phyloP scores from a whole-genome alignment of 768 basidiomycete genomes.

The Rhodotorula babjevae region DNA sequence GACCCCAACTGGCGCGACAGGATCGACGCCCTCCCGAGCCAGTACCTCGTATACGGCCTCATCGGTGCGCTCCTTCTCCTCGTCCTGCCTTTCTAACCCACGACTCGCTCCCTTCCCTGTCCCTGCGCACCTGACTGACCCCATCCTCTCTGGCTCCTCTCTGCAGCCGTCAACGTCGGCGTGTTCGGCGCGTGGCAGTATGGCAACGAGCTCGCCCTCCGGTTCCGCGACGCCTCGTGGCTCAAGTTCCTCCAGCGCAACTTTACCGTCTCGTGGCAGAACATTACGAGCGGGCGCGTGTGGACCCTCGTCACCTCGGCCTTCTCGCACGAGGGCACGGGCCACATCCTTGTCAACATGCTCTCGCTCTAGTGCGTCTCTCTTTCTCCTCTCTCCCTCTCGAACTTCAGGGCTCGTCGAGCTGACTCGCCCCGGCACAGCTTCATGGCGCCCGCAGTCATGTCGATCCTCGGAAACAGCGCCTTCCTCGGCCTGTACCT shows the following conservation, averaged over 20 bases:
- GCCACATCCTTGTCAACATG: slow-evolving; percentile 29
- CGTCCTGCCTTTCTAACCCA: no score
- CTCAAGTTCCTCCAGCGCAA: slow-evolving; percentile 58
- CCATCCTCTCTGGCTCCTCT: no score
- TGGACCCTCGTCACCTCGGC: slow-evolving; percentile 68
- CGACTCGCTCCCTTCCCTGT: no score
- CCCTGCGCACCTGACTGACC: background rate
- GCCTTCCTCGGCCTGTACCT: slow-evolving; percentile 53
- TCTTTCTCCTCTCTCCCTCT: slow-evolving; percentile 46
- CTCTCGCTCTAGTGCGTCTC: slow-evolving; percentile 4
- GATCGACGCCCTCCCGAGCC: background rate
- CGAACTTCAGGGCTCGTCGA: background rate
- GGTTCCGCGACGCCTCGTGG: slow-evolving; percentile 48
- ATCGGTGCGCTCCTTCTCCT: slow-evolving; percentile 7
- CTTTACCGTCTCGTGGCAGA: slow-evolving; percentile 61
- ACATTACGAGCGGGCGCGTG: slow-evolving; percentile 63
- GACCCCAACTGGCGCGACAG: slow-evolving; percentile 6
- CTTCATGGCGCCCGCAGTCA: slow-evolving; percentile 66
- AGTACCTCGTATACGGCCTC: slow-evolving; percentile 9
- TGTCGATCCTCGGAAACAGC: slow-evolving; percentile 59
- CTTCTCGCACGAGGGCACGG: slow-evolving; percentile 54
- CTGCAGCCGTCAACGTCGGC: slow-evolving; percentile 13
- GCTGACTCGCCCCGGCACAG: background rate
- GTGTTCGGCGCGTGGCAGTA: slow-evolving; percentile 29
- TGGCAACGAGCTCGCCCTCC: slow-evolving; percentile 8